Evolutionary conservation across 2,329 filamentous ascomycete genomes (phyloP), one percentile per base, ranked within the genome.

Genomic region (Aspergillus caelatus): DNA sequence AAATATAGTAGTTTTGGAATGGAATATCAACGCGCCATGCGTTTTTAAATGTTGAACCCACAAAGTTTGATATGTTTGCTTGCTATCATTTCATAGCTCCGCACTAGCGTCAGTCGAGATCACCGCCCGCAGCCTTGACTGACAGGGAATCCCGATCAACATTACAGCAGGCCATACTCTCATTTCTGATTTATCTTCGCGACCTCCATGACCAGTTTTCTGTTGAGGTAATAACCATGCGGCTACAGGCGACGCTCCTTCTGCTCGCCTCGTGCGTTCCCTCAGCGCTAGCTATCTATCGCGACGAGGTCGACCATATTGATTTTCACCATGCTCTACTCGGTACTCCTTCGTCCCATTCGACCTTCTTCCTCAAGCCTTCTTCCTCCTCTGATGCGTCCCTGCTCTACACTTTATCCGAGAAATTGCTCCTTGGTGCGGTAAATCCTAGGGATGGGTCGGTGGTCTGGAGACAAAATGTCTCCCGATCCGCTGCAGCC

Each of bases 301-400:
- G 87, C 70, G 95, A 99, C 75, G 94, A 99, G 79, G 93, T 96
- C 70, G 94, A 89, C 81, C 86, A 92, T 72, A 87, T 96, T 77
- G 95, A 99, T 80, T 98, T 93, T 82, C 94, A 98, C 80, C 89
- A 96, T 81, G 88, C 92, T 68, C 89, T 98, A 56, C 83, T 99
- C 73, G 95, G 95, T 73, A 81, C 92, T 43, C 93, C 95, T 60
- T 90, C 91, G 76, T 83, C 87, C 76, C 88, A 92, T 67, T 91
- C 92, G 65, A 97, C 94, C 70, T 96, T 98, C 85, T 98, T 98
- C 87, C 93, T 97, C 81, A 90, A 89, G 70, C 94, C 95, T 45
- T 86, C 91, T 72, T 85, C 87, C 66, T 87, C 89, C 70, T 94
- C 94, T 66, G 93, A 92, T 78, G 94, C 94, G 41, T 94, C 92